phyloP scores from a whole-genome alignment of 345 rosid species.

The Hibiscus trionum region DNA sequence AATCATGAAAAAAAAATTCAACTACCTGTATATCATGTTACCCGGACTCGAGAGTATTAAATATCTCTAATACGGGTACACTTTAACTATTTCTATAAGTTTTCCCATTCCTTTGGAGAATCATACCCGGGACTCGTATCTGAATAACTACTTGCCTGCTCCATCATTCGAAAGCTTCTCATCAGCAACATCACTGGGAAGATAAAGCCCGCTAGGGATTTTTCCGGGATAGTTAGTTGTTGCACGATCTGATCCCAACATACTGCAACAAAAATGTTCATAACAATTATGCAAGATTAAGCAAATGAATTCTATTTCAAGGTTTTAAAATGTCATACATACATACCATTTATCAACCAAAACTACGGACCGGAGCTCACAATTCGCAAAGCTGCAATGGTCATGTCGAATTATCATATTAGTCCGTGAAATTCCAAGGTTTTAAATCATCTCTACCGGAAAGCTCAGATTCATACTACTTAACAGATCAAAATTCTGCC shows the following conservation, averaged over 20 bases:
- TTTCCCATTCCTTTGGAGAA: not conserved
- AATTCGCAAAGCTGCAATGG: slow-evolving; percentile 56
- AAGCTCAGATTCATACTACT: not conserved
- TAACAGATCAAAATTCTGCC: not conserved
- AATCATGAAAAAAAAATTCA: too few species aligned
- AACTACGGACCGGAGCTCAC: slow-evolving; percentile 69
- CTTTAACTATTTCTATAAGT: not conserved
- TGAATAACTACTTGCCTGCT: not conserved
- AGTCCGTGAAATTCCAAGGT: not conserved
- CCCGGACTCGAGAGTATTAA: too few species aligned
- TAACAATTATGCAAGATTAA: not conserved
- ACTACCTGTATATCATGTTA: too few species aligned
- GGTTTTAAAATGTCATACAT: not conserved
- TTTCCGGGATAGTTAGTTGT: slow-evolving; percentile 51
- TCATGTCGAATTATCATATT: slow-evolving; percentile 8
- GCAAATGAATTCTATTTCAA: too few species aligned
- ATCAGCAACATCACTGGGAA: slow-evolving; percentile 44
- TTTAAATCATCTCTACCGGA: not conserved
- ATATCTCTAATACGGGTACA: not conserved
- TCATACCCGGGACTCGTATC: not conserved
- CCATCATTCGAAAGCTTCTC: slow-evolving; percentile 14
- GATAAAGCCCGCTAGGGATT: slow-evolving; percentile 45
- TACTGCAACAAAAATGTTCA: slow-evolving; percentile 22
- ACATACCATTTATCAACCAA: slow-evolving; percentile 52
- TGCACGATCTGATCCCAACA: slow-evolving; percentile 35